Evolutionary conservation across 2,329 filamentous ascomycete genomes (phyloP), one percentile per base, ranked within the genome.

Genomic region (Thelonectria discophora): DNA sequence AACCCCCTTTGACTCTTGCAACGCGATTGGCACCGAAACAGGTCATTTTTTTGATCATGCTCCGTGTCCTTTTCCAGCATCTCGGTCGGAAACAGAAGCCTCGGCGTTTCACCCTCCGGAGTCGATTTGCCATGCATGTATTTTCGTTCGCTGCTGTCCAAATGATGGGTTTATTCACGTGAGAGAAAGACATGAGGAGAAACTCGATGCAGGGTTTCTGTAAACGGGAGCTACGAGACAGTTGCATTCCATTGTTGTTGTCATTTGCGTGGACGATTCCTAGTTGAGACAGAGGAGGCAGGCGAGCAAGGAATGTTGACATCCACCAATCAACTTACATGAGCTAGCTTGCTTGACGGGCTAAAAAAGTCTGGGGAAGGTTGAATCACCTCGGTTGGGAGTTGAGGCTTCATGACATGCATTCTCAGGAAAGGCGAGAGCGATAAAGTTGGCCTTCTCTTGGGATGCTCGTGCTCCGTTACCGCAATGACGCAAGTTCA

Each of bases 311-410:
- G 53, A 61, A 63, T 53, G 55, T 12, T 12, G 45, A 32, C 48
- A 12, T 58, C 65, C 68, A 64, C 69, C 69, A 72, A 72, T 72
- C 69, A 72, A 72, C 69, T 72, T 72, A 72, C 69, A 72, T 60
- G 68, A 62, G 61, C 45, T 32, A 24, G 21, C 8, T 30, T 5
- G 27, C 27, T 30, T 30, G 27, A 30, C 27, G 54, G 48, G 60
- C 27, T 37, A 61, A 30, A 30, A 5, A 6, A 3, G 5, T 30
- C 9, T 30, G 27, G 27, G n/a, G n/a, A n/a, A n/a, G n/a, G n/a
- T n/a, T 24, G 4, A 4, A 7, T 24, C 24, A 7, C 24, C 24
- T 30, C 27, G 27, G 27, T 30, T 10, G 27, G 27, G 27, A 30
- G 27, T 30, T 10, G 27, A 30, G 27, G 6, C 27, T 30, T 30